A percentile compares a stretch with the other conserved stretches of the same genome.
phyloP scores from a whole-genome alignment of 2,329 filamentous ascomycete species.

The Ceratocystis variospora region DNA sequence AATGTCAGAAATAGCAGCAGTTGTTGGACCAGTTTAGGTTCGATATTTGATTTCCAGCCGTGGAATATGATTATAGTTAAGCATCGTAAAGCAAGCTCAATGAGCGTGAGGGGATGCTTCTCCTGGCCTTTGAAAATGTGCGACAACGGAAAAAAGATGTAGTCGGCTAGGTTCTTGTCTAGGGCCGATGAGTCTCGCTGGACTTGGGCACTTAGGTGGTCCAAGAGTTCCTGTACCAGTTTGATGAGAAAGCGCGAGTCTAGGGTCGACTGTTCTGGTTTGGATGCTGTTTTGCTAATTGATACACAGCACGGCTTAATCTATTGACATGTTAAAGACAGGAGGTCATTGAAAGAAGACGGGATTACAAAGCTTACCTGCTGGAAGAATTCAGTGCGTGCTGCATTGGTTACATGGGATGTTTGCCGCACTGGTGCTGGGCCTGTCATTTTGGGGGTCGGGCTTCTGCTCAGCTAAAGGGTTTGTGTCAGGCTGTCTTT shows the following conservation, averaged over 20 bases:
- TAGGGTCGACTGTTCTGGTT: conserved; percentile 31
- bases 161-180: conserved; percentile 78
- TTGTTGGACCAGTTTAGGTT: conserved; percentile 63
- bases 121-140: conserved; percentile 69
- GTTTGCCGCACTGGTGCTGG: not conserved
- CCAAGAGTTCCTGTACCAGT: conserved; percentile 34
- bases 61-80: conserved; percentile 57
- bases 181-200: conserved; percentile 37
- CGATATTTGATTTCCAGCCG: conserved; percentile 65
- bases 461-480: not conserved
- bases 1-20: conserved; percentile 74
- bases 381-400: conserved; percentile 29
- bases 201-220: conserved; percentile 34
- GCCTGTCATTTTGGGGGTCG: not conserved
- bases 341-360: not conserved
- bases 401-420: conserved; percentile 10
- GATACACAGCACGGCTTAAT: conserved; percentile 49
- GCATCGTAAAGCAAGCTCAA: conserved; percentile 66
- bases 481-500: not conserved
- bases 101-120: conserved; percentile 52
- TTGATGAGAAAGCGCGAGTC: conserved; percentile 33
- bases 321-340: conserved; percentile 27
- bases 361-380: conserved; percentile 22
- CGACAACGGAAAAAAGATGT: conserved; percentile 85
- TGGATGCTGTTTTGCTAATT: conserved; percentile 44